A percentile compares a stretch with the other conserved stretches of the same genome.
phyloP scores from a whole-genome alignment of 2,329 filamentous ascomycete genomes.

The Stemphylium beticola region DNA sequence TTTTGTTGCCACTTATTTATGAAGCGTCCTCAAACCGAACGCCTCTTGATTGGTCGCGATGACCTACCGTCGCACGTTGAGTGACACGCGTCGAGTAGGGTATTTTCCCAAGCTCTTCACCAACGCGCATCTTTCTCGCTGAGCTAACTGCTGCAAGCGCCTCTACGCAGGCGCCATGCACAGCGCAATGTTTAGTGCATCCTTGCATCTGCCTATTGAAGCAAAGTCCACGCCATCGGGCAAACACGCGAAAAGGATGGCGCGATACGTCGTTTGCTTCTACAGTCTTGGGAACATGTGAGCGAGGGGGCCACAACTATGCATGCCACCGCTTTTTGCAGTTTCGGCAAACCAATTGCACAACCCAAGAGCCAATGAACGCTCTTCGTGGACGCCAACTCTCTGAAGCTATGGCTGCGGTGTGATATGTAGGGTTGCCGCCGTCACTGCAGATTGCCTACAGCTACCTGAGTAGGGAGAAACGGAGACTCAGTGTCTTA shows the following conservation, averaged over 20 bases:
- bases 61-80: conserved; percentile 16
- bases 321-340: conserved; percentile 44
- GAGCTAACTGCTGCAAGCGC: no score
- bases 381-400: conserved; percentile 20
- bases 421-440: conserved; percentile 41
- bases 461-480: conserved; percentile 27
- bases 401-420: conserved; percentile 35
- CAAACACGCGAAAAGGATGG: conserved; percentile 17
- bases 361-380: conserved; percentile 37
- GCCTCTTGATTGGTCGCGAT: conserved; percentile 21
- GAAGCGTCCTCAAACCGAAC: conserved; percentile 19
- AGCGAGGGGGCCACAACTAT: conserved; percentile 40
- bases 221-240: conserved; percentile 21
- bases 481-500: conserved; percentile 25
- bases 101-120: neutral
- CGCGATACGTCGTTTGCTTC: conserved; percentile 26
- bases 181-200: conserved; percentile 4
- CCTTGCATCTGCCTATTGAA: conserved; percentile 9
- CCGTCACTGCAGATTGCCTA: conserved; percentile 41
- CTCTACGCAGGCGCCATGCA: conserved; percentile 7
- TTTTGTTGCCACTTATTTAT: conserved; percentile 24
- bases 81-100: conserved; percentile 10
- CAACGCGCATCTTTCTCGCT: no score
- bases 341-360: conserved; percentile 29
- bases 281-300: conserved; percentile 28